A percentile compares a stretch with the other conserved stretches of the same genome.
Evolutionary conservation across 163 green algal species (phyloP).

Genomic region (Scenedesmus sp.): DNA sequence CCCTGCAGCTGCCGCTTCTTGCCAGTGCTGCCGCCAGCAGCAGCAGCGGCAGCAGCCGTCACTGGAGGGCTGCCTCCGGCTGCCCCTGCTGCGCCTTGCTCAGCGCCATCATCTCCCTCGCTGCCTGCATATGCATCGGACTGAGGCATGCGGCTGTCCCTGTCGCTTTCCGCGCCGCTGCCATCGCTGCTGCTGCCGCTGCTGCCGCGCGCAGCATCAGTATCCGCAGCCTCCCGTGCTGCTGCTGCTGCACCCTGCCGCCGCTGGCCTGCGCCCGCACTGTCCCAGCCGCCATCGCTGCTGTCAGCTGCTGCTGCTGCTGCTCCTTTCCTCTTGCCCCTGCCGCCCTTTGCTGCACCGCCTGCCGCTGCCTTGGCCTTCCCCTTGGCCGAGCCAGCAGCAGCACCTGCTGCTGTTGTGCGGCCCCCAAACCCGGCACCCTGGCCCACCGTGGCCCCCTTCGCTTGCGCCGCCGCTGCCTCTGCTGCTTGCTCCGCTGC

Average conservation of each 20-base stretch:
- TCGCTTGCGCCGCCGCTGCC: conserved; percentile 6
- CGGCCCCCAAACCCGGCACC: conserved; percentile 12
- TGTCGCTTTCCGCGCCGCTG: not conserved
- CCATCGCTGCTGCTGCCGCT: not conserved
- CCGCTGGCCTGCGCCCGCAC: not conserved
- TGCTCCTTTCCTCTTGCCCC: not conserved
- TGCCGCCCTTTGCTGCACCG: not conserved
- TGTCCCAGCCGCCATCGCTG: conserved; percentile 22
- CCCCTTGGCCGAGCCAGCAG: not conserved
- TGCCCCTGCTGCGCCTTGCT: not conserved
- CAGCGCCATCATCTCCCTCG: not conserved
- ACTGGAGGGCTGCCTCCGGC: not conserved
- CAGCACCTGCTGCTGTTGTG: not conserved
- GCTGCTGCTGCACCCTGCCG: not conserved
- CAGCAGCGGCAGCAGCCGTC: conserved; percentile 3
- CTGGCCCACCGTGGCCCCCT: not conserved
- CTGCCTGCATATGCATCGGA: conserved; percentile 13
- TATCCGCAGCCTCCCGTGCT: not conserved
- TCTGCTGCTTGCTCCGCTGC: not conserved
- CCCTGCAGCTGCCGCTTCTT: not conserved
- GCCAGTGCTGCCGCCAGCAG: not conserved
- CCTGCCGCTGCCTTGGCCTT: not conserved
- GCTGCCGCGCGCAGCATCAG: not conserved
- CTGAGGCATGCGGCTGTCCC: not conserved
- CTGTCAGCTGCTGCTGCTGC: conserved; percentile 33